phyloP scores from a whole-genome alignment of 2,329 filamentous ascomycete species.

The Cladophialophora exuberans region DNA sequence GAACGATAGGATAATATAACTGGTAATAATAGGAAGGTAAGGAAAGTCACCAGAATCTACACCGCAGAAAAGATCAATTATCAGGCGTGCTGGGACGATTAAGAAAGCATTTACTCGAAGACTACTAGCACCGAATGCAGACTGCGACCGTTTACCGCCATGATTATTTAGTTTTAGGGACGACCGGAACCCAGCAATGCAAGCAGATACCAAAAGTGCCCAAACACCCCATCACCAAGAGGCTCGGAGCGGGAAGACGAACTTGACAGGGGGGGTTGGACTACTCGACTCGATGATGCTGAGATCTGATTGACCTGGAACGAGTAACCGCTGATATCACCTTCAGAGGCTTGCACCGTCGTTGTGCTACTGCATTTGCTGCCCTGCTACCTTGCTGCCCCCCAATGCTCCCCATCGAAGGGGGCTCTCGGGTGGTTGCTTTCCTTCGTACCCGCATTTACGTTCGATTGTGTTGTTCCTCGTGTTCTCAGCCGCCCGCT shows the following conservation, averaged over 20 bases:
- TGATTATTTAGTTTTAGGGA: constrained; percentile 7
- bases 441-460: constrained; percentile 4
- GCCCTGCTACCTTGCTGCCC: too few species aligned
- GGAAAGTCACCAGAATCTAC: neutral
- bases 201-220: constrained; percentile 6
- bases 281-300: neutral
- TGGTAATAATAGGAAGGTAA: neutral
- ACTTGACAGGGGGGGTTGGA: neutral
- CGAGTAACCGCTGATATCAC: constrained; percentile 6
- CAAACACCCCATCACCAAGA: too few species aligned
- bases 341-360: neutral
- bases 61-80: neutral
- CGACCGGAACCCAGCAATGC: constrained; percentile 4
- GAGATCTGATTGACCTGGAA: constrained; percentile 15
- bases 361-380: neutral
- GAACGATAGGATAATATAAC: neutral
- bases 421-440: neutral
- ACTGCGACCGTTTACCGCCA: neutral
- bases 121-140: constrained; percentile 1
- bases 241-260: neutral
- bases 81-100: constrained; percentile 11
- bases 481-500: neutral
- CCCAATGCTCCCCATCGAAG: neutral
- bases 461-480: neutral
- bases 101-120: constrained; percentile 6